Conservation (phyloP, 2,329 filamentous ascomycete species). For the Ascochyta rabiei region DNA sequence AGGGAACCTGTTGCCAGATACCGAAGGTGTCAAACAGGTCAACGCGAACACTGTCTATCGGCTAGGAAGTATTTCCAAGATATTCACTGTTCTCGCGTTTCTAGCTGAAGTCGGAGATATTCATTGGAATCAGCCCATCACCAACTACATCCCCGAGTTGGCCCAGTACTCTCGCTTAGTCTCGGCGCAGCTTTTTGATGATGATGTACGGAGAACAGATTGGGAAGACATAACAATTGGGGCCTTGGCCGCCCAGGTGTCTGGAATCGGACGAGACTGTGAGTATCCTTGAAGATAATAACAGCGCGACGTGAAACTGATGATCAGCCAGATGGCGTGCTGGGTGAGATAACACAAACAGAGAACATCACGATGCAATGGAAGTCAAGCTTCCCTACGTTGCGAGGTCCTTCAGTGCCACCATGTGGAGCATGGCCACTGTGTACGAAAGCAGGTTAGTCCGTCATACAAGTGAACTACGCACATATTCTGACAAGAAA, state of each 20-base stretch:
- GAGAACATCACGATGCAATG: constrained; percentile 20
- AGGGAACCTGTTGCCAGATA: constrained; percentile 21
- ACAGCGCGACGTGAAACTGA: constrained; percentile 39
- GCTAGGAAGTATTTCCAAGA: constrained; percentile 51
- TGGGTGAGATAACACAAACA: constrained; percentile 31
- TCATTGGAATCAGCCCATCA: constrained; percentile 46
- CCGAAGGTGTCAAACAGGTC: constrained; percentile 24
- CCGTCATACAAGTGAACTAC: not conserved
- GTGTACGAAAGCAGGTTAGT: constrained; percentile 26
- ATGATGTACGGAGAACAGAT: constrained; percentile 26
- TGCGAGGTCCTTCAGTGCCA: constrained; percentile 20
- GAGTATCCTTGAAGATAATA: constrained; percentile 16
- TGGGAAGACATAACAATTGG: constrained; percentile 47
- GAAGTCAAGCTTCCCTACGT: constrained; percentile 23
- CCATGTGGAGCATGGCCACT: constrained; percentile 33
- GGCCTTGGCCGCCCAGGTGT: constrained; percentile 43
- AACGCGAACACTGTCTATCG: constrained; percentile 53
- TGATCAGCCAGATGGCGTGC: constrained; percentile 41
- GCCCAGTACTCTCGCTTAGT: constrained; percentile 7
- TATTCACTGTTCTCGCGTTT: constrained; percentile 49
- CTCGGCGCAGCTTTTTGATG: constrained; percentile 23
- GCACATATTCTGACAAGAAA: not conserved
- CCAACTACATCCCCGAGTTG: constrained; percentile 36
- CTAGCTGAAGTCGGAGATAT: constrained; percentile 43
- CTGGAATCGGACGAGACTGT: constrained; percentile 40